phyloP scores from a whole-genome alignment of 305 asterid species.

The Fraxinus albicans region DNA sequence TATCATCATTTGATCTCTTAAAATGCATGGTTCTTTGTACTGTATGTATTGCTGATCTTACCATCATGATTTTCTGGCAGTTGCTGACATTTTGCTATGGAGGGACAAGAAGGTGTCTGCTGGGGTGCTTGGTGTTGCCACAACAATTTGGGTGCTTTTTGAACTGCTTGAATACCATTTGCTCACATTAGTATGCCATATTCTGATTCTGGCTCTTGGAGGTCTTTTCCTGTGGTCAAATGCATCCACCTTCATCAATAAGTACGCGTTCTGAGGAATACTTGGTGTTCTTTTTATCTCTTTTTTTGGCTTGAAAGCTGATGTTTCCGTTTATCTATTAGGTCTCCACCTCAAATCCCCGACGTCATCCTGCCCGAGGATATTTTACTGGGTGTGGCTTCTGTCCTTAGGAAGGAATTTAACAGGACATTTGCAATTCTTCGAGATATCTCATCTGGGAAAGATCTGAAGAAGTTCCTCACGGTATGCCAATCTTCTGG shows the following conservation, averaged over 20 bases:
- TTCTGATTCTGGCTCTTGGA: slow-evolving; percentile 66
- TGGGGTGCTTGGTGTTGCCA: slow-evolving; percentile 78
- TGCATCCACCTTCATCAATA: slow-evolving; percentile 68
- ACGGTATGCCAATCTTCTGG: slow-evolving; percentile 43
- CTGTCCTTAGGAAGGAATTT: slow-evolving; percentile 53
- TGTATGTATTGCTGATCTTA: neutral
- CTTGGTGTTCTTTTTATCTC: neutral
- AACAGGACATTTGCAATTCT: slow-evolving; percentile 39
- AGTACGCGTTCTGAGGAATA: slow-evolving; percentile 37
- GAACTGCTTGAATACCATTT: slow-evolving; percentile 88
- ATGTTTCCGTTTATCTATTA: slow-evolving; percentile 35
- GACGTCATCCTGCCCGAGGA: slow-evolving; percentile 65
- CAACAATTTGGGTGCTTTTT: slow-evolving; percentile 80
- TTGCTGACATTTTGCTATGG: slow-evolving; percentile 94
- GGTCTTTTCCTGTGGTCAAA: slow-evolving; percentile 76
- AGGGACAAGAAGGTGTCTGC: slow-evolving; percentile 79
- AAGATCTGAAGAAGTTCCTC: slow-evolving; percentile 55
- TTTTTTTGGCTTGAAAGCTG: neutral
- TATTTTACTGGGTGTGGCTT: slow-evolving; percentile 60
- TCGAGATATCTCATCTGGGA: slow-evolving; percentile 56
- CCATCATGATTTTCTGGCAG: slow-evolving; percentile 38
- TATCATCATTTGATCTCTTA: neutral
- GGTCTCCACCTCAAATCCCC: slow-evolving; percentile 83
- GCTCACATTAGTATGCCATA: slow-evolving; percentile 77
- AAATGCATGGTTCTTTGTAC: neutral